Evolutionary conservation across 75 land plant species (phyloP), one percentile per base, ranked within the genome.

Genomic region (Picea glauca): DNA sequence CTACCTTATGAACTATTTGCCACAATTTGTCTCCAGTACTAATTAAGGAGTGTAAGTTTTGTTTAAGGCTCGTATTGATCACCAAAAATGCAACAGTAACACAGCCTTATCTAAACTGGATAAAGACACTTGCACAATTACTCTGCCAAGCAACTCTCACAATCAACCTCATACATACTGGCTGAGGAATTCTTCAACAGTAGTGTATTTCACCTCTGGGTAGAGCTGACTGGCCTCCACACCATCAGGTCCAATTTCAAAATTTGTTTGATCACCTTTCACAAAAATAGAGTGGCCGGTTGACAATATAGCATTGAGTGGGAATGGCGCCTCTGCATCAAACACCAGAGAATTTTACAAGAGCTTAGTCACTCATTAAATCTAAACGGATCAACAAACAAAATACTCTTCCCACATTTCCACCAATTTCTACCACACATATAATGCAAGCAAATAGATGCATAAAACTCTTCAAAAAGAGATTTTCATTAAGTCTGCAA

Each of bases 191-290:
- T 78, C 72, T 3, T 46, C 32, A 13, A 63, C 79, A 31, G 72
- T 68, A 18, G 84, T 79, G 84, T 85, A 85, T 76, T 85, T 82
- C 57, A 82, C 80, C 74, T 85, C 87, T 3, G 84, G 87, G 67
- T 85, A 85, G 56, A 84, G 80, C 7, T 77, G 64, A 30, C 74
- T 30, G 13, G 84, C 84, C 58, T 84, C 84, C 63, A 79, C 83
- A 5, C 79, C 80, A 72, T 82, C 79, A 0, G 33, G 38, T 4
- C 63, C 77, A 3, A 80, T 67, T 77, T 78, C 82, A 57, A 79
- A 79, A 23, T 79, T 77, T 58, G 65, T 59, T 21, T 73, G 81
- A 57, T 74, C 80, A 3, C 84, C 81, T 38, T 83, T 72, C 7
- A 78, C 54, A 30, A 83, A 80, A 58, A 35, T 50, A 20, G 43